Base-by-base conservation (phyloP, 1,284 basidiomycete genomes). In the Apiotrichum brassicae region DNA sequence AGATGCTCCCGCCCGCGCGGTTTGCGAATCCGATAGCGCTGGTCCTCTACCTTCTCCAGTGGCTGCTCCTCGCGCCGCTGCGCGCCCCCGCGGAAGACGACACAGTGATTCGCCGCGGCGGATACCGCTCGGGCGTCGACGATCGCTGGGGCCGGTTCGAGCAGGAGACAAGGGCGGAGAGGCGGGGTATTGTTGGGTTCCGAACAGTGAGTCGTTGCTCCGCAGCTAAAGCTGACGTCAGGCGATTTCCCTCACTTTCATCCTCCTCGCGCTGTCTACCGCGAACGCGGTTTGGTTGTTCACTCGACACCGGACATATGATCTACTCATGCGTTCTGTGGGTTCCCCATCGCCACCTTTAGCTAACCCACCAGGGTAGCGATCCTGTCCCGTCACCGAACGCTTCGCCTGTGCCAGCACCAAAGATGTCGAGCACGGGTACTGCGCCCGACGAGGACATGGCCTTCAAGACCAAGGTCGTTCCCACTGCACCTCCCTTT, bases 241-340 rank as follows among this genome's bases (percentile, higher is more conserved):
- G 69, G 61, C 57, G n/a, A 38, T 64, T 13, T 37, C 60, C 28
- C 39, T 66, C 58, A 62, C 60, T 14, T 37, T 64, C 23, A 32
- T 61, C 40, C 46, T 68, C 7, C 34, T 69, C 5, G 41, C 52
- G 0, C 44, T 71, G 14, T 53, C 69, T 0, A 34, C 49, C 9
- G 64, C 62, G 3, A 71, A 71, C 39, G 59, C 69, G 0, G 48
- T 54, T 5, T 71, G 66, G 52, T 61, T 71, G 7, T 71, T 71
- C 54, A 67, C 69, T 0, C 49, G 63, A 3, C 66, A 63, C 52
- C 54, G 68, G 36, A 65, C 54, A 0, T 71, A 71, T 48, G 68
- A 70, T 49, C 66, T 71, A 63, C 63, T 65, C 45, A 54, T 68
- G 20, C 61, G 69, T n/a, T 60, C 62, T 12, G 68, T 70, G 32